phyloP scores from a whole-genome alignment of 2,329 filamentous ascomycete genomes.

The Lizonia empirigonia region DNA sequence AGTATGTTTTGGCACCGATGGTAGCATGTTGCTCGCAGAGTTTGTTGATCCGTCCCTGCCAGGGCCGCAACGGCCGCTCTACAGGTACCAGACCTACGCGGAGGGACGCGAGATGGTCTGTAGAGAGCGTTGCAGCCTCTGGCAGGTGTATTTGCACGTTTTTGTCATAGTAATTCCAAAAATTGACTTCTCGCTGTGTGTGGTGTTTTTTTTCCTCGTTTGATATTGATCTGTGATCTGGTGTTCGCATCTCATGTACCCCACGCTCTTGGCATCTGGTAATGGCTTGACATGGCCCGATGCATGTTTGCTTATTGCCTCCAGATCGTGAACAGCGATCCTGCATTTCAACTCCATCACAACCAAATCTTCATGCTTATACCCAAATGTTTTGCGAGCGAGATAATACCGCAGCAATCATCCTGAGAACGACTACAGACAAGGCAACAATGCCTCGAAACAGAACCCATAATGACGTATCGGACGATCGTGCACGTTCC shows the following conservation, averaged over 20 bases:
- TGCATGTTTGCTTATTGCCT: slow-evolving; percentile 18
- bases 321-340: background rate
- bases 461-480: slow-evolving; percentile 13
- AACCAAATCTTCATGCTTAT: background rate
- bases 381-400: background rate
- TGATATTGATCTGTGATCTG: slow-evolving; percentile 11
- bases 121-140: too few relatives aligned
- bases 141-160: too few relatives aligned
- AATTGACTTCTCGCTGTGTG: too few relatives aligned
- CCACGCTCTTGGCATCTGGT: slow-evolving; percentile 34
- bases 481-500: slow-evolving; percentile 12
- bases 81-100: too few relatives aligned
- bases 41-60: too few relatives aligned
- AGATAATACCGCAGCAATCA: background rate
- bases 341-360: slow-evolving; percentile 8
- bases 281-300: slow-evolving; percentile 33
- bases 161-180: too few relatives aligned
- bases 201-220: too few relatives aligned
- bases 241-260: slow-evolving; percentile 19
- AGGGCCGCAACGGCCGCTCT: too few relatives aligned
- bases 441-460: slow-evolving; percentile 1
- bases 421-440: background rate
- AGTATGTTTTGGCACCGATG: too few relatives aligned
- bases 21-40: too few relatives aligned
- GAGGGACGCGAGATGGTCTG: too few relatives aligned